phyloP scores from a whole-genome alignment of 1,139 yeast genomes.

The Zhuliangozyma blackwelliae region DNA sequence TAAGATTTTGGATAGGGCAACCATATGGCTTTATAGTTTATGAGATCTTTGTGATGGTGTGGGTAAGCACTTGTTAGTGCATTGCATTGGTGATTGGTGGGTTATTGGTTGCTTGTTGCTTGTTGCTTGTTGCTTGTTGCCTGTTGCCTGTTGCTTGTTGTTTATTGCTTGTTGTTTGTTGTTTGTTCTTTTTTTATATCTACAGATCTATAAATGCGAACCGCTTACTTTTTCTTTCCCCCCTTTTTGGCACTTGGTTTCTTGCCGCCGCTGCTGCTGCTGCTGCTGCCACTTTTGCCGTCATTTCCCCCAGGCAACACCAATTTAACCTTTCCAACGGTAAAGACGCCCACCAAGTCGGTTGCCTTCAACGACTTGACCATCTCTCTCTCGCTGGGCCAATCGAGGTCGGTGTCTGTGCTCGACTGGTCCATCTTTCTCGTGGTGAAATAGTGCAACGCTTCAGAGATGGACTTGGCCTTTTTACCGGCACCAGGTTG shows the following conservation, averaged over 20 bases:
- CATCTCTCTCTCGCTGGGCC: slow-evolving; percentile 66
- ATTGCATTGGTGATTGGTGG: no score
- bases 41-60: no score
- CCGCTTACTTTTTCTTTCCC: slow-evolving; percentile 7
- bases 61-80: no score
- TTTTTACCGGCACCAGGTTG: slow-evolving; percentile 87
- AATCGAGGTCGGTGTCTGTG: slow-evolving; percentile 55
- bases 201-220: no score
- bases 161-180: no score
- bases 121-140: no score
- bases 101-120: neutral
- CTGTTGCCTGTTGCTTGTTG: no score
- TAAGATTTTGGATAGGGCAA: slow-evolving; percentile 24
- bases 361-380: slow-evolving; percentile 55
- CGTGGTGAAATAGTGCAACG: slow-evolving; percentile 53
- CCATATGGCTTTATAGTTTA: slow-evolving; percentile 15
- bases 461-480: slow-evolving; percentile 78
- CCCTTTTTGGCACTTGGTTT: slow-evolving; percentile 6
- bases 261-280: slow-evolving; percentile 1
- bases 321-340: slow-evolving; percentile 38
- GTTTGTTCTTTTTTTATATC: no score
- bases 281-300: slow-evolving; percentile 1
- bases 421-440: slow-evolving; percentile 51
- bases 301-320: slow-evolving; percentile 28
- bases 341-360: slow-evolving; percentile 35